A percentile compares a stretch with the other conserved stretches of the same genome.
Evolutionary conservation across 73 alveolate species (phyloP).

Genomic region (Tetrahymena elliotti): DNA sequence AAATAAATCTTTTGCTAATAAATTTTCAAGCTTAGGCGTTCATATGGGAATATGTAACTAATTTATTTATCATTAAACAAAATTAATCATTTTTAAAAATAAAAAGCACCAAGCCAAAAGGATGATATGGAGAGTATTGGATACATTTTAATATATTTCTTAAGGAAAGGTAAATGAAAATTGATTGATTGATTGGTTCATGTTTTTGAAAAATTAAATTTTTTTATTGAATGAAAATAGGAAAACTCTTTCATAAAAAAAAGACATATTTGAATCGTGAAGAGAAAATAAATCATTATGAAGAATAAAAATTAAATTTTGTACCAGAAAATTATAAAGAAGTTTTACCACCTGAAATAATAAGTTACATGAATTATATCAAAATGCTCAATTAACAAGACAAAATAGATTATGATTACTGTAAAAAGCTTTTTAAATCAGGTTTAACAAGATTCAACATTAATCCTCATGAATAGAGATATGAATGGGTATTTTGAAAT

Average conservation of each 20-base stretch:
- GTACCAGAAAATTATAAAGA: conserved; percentile 34
- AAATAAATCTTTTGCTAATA: neutral
- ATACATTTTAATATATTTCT: conserved; percentile 14
- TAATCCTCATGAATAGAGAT: conserved; percentile 6
- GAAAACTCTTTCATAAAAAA: neutral
- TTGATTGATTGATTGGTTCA: neutral
- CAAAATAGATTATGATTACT: conserved; percentile 23
- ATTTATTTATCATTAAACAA: neutral
- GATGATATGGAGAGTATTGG: conserved; percentile 39
- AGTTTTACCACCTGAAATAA: conserved; percentile 19
- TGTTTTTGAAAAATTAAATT: no score
- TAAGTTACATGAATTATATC: neutral
- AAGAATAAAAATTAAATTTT: conserved; percentile 22
- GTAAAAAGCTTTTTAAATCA: conserved; percentile 13
- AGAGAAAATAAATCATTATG: conserved; percentile 9
- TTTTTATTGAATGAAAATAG: neutral
- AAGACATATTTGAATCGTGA: neutral
- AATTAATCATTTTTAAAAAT: neutral
- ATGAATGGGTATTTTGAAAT: conserved; percentile 23
- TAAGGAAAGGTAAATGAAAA: conserved; percentile 32
- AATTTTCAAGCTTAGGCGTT: conserved; percentile 17
- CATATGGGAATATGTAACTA: conserved; percentile 29
- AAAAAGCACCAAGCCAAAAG: conserved; percentile 20
- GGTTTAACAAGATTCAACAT: neutral
- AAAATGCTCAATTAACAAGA: conserved; percentile 11